A percentile compares a stretch with the other conserved stretches of the same genome.
Evolutionary conservation across 225 moss, liverwort and hornwort genomes (phyloP).

Genomic region (Marchantia polymorpha): DNA sequence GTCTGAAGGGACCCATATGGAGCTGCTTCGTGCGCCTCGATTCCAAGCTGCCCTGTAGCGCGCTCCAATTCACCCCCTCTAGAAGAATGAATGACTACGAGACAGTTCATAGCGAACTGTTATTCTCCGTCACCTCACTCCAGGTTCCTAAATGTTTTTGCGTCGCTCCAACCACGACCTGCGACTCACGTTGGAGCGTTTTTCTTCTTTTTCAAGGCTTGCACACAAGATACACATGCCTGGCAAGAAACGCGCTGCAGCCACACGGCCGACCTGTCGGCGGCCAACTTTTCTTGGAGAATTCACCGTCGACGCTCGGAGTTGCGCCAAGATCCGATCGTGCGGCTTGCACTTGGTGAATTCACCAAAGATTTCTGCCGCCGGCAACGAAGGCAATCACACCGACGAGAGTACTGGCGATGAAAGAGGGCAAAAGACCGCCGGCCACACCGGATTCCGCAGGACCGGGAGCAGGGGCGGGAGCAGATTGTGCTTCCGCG

Average conservation of each 20-base stretch:
- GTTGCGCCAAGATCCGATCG: neutral
- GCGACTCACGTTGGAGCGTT: neutral
- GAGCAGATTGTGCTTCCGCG: constrained; percentile 5
- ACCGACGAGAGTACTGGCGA: neutral
- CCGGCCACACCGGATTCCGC: neutral
- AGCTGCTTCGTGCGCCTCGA: neutral
- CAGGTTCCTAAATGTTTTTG: neutral
- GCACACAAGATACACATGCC: neutral
- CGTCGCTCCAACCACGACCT: neutral
- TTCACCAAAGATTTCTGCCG: constrained; percentile 10
- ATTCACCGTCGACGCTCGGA: neutral
- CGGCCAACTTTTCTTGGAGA: neutral
- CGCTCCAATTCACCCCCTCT: constrained; percentile 1
- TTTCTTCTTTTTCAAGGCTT: neutral
- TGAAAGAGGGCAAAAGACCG: constrained; percentile 7
- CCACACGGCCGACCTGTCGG: neutral
- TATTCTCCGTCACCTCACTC: neutral
- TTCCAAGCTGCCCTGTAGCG: neutral
- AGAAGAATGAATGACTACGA: neutral
- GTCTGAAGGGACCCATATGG: constrained; percentile 4
- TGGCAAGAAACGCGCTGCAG: neutral
- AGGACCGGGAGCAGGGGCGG: neutral
- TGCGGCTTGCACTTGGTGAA: neutral
- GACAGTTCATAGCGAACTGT: constrained; percentile 4
- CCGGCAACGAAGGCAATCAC: constrained; percentile 6